phyloP scores from a whole-genome alignment of 345 rosid species.

The Salix caprea region DNA sequence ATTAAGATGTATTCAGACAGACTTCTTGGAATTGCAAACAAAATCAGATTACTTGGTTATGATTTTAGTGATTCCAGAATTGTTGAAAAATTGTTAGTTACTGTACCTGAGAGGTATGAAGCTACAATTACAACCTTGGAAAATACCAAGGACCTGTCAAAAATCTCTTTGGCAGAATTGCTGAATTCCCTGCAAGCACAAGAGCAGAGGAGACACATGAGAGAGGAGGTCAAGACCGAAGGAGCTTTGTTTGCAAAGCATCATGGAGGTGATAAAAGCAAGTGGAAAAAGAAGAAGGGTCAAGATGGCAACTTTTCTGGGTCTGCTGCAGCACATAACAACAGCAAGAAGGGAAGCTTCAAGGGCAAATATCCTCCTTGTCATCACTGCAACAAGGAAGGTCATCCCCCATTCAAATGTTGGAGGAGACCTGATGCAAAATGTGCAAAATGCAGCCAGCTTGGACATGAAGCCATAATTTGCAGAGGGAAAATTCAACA shows the following conservation, averaged over 20 bases:
- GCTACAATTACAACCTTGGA: neutral
- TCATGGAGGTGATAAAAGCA: neutral
- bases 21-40: neutral
- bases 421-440: neutral
- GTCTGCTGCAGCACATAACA: rapidly evolving
- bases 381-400: neutral
- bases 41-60: neutral
- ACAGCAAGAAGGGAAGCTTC: no score
- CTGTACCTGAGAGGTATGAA: neutral
- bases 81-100: neutral
- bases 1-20: neutral
- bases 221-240: neutral
- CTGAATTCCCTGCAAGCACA: neutral
- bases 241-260: neutral
- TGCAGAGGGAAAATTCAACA: no score
- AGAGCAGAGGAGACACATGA: neutral
- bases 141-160: neutral
- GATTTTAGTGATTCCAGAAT: neutral
- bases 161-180: neutral
- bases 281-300: neutral
- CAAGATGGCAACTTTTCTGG: neutral
- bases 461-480: neutral
- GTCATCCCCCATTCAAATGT: neutral
- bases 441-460: neutral
- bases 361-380: neutral